Conservation (phyloP, 2,329 filamentous ascomycete genomes). For the Aspergillus cejpii region DNA sequence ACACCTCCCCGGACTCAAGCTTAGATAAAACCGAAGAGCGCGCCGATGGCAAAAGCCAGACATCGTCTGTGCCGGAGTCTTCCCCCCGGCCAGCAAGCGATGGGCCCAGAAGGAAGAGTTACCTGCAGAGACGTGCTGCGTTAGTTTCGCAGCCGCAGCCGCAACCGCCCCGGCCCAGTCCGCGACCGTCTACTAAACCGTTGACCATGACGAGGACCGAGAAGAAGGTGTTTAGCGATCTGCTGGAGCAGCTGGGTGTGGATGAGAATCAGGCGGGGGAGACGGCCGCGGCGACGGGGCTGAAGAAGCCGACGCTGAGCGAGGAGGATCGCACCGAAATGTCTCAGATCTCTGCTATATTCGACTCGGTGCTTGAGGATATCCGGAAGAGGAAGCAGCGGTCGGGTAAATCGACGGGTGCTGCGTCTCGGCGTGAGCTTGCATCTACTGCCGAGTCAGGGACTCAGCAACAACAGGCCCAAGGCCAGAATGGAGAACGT, state of each 20-base stretch:
- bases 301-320: constrained; percentile 5
- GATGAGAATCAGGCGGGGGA: not conserved
- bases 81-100: not conserved
- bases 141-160: constrained; percentile 2
- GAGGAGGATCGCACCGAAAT: constrained; percentile 17
- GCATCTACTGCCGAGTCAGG: not conserved
- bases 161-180: not conserved
- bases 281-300: not conserved
- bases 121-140: constrained; percentile 13
- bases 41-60: too few species aligned
- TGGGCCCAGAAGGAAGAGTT: not conserved
- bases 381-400: constrained; percentile 6
- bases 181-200: not conserved
- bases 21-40: not conserved
- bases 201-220: constrained; percentile 20
- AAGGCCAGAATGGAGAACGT: too few species aligned
- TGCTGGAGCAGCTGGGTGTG: constrained; percentile 16
- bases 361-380: constrained; percentile 20
- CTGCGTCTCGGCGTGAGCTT: not conserved
- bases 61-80: not conserved
- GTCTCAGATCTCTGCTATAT: constrained; percentile 23
- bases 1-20: not conserved
- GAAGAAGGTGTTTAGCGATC: constrained; percentile 16
- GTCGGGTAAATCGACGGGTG: not conserved
- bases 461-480: not conserved